Evolutionary conservation across 352 stramenopile species (phyloP).

Genomic region (Globisporangium spinosum): DNA sequence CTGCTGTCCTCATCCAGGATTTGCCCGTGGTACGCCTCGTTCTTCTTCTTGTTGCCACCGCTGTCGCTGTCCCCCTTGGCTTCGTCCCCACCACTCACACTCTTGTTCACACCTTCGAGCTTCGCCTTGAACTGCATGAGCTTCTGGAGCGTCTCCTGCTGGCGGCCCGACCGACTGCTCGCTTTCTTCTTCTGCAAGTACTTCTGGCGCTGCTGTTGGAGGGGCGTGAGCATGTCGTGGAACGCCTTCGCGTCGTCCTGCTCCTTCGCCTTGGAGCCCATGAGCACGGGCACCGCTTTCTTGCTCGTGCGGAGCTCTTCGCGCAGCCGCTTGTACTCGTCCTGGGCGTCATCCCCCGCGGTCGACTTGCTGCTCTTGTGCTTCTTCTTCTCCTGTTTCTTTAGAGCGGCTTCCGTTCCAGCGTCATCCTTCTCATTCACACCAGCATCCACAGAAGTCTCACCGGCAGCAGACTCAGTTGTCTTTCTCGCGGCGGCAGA

Average conservation of each 20-base stretch:
- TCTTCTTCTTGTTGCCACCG: conserved; percentile 8
- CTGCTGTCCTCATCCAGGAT: conserved; percentile 48
- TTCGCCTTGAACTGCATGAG: conserved; percentile 62
- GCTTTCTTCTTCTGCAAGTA: conserved; percentile 64
- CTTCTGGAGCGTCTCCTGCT: conserved; percentile 69
- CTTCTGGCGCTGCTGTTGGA: conserved; percentile 75
- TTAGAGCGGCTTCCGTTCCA: background rate
- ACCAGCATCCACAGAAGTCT: background rate
- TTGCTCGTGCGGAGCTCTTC: conserved; percentile 62
- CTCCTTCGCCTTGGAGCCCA: conserved; percentile 57
- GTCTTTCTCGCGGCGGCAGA: conserved; percentile 3
- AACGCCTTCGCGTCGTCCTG: conserved; percentile 49
- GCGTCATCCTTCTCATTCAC: background rate
- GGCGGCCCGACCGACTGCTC: conserved; percentile 40
- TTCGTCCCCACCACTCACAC: conserved; percentile 12
- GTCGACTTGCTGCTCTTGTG: conserved; percentile 13
- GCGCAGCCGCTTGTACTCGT: conserved; percentile 67
- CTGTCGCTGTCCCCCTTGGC: conserved; percentile 2
- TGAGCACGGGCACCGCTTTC: conserved; percentile 52
- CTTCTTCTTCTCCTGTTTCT: conserved; percentile 15
- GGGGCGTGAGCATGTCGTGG: conserved; percentile 70
- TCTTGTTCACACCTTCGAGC: conserved; percentile 40
- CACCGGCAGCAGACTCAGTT: background rate
- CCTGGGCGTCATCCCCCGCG: conserved; percentile 21
- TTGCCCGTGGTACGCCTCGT: conserved; percentile 62